Conservation (phyloP, 495 filamentous ascomycete species). For the Penicillium chermesinum region DNA sequence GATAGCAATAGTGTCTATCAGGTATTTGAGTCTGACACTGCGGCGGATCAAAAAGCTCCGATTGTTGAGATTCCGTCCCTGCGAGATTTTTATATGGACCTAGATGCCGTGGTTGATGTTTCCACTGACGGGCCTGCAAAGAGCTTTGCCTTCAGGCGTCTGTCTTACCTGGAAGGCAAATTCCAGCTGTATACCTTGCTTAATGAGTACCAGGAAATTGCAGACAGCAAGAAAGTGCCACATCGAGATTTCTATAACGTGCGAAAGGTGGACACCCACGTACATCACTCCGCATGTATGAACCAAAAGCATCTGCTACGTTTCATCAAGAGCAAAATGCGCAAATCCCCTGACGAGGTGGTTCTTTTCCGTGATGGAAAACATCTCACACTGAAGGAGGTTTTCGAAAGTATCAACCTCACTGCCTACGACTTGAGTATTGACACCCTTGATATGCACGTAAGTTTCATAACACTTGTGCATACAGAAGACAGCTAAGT, state of each 20-base stretch:
- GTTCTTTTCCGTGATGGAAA: slow-evolving; percentile 92
- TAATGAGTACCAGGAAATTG: slow-evolving; percentile 96
- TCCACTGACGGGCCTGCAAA: slow-evolving; percentile 95
- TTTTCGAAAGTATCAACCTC: slow-evolving; percentile 94
- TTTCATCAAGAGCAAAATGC: slow-evolving; percentile 99
- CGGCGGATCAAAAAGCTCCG: slow-evolving; percentile 57
- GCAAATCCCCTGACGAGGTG: slow-evolving; percentile 89
- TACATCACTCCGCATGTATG: slow-evolving; percentile 99
- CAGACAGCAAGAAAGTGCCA: slow-evolving; percentile 94
- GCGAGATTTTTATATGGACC: slow-evolving; percentile 89
- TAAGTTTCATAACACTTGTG: slow-evolving; percentile 34
- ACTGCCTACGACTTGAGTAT: slow-evolving; percentile 98
- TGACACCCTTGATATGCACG: slow-evolving; percentile 98
- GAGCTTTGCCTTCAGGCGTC: slow-evolving; percentile 88
- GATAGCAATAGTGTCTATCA: slow-evolving; percentile 87
- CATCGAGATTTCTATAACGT: slow-evolving; percentile 99
- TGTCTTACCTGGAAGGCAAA: slow-evolving; percentile 93
- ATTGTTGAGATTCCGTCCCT: slow-evolving; percentile 79
- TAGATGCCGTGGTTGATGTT: slow-evolving; percentile 77
- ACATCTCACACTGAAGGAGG: slow-evolving; percentile 82
- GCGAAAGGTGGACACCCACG: slow-evolving; percentile 96
- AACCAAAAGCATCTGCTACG: slow-evolving; percentile 97
- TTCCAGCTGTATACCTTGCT: slow-evolving; percentile 89
- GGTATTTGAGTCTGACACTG: slow-evolving; percentile 63
- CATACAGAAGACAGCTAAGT: not conserved